Percentiles rank a stretch among this genome's conserved stretches.
Conservation (phyloP, 2,329 filamentous ascomycete species). For the Penicillium concentricum region DNA sequence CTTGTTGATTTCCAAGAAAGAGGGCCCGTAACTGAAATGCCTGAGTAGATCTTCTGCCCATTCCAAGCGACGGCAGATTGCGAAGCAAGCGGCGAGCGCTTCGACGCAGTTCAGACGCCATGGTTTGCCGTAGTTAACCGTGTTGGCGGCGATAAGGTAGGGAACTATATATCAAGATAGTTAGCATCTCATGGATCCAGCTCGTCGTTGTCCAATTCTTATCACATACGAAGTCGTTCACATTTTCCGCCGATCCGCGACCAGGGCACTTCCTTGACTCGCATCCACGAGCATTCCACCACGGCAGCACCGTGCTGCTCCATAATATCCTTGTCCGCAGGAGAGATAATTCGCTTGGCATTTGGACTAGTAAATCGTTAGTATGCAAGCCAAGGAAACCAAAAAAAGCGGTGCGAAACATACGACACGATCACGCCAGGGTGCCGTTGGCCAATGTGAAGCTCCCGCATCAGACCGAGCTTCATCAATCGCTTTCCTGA, state of each 20-base stretch:
- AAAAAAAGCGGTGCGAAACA: conserved; percentile 17
- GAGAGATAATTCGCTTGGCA: conserved; percentile 79
- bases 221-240: conserved; percentile 64
- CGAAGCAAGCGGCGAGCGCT: conserved; percentile 87
- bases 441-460: conserved; percentile 88
- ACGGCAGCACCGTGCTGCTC: conserved; percentile 91
- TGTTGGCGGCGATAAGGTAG: conserved; percentile 94
- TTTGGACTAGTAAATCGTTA: conserved; percentile 60
- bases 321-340: conserved; percentile 76
- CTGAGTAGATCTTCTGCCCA: conserved; percentile 84
- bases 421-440: conserved; percentile 85
- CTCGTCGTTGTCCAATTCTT: not conserved
- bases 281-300: conserved; percentile 95
- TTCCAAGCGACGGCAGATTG: conserved; percentile 84
- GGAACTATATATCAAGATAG: conserved; percentile 55
- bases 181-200: not conserved
- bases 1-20: conserved; percentile 88
- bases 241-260: conserved; percentile 88
- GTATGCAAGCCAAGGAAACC: conserved; percentile 1
- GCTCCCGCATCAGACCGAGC: conserved; percentile 86
- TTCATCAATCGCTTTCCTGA: conserved; percentile 94
- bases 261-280: conserved; percentile 89
- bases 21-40: conserved; percentile 82
- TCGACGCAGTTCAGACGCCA: conserved; percentile 96
- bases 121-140: conserved; percentile 94